A percentile compares a stretch with the other conserved stretches of the same genome.
Evolutionary conservation across 495 filamentous ascomycete genomes (phyloP).

Genomic region (Penicillium flavigenum): DNA sequence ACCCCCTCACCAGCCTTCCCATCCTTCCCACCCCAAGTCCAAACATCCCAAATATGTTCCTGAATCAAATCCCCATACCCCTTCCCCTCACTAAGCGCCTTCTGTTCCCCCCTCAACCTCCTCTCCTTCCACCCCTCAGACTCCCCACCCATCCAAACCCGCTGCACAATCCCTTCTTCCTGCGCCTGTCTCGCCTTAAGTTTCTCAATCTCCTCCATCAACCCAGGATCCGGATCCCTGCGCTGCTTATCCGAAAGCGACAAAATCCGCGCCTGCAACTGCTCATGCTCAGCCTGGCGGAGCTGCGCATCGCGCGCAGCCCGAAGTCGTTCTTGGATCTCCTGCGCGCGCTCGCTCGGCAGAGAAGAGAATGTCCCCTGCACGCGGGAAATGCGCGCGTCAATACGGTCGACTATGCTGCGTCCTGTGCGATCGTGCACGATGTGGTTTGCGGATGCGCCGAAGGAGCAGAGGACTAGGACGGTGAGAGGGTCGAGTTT

Average conservation of each 20-base stretch:
- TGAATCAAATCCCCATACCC: slow-evolving; percentile 79
- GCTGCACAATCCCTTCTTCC: slow-evolving; percentile 47
- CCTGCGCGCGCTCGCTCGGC: slow-evolving; percentile 55
- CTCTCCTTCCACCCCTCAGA: slow-evolving; percentile 68
- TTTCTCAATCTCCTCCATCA: slow-evolving; percentile 41
- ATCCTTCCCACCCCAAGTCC: slow-evolving; percentile 53
- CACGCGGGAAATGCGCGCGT: slow-evolving; percentile 26
- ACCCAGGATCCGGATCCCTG: slow-evolving; percentile 17
- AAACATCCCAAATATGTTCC: slow-evolving; percentile 83
- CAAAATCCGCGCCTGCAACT: slow-evolving; percentile 19
- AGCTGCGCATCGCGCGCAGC: slow-evolving; percentile 39
- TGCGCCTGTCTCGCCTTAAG: slow-evolving; percentile 38
- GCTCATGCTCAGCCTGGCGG: slow-evolving; percentile 21
- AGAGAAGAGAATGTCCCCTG: slow-evolving; percentile 31
- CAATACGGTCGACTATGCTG: slow-evolving; percentile 46
- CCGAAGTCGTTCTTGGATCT: slow-evolving; percentile 47
- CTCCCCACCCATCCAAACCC: slow-evolving; percentile 66
- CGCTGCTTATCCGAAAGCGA: slow-evolving; percentile 24
- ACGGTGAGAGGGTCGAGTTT: slow-evolving; percentile 66
- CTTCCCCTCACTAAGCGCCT: slow-evolving; percentile 72
- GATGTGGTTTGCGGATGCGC: slow-evolving; percentile 65
- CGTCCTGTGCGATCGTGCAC: slow-evolving; percentile 53
- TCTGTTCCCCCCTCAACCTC: slow-evolving; percentile 65
- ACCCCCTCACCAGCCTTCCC: slow-evolving; percentile 22
- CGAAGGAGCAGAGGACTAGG: slow-evolving; percentile 58